A percentile compares a stretch with the other conserved stretches of the same genome.
Evolutionary conservation across 805 yeast genomes (phyloP).

Genomic region (Saturnispora mendoncae): DNA sequence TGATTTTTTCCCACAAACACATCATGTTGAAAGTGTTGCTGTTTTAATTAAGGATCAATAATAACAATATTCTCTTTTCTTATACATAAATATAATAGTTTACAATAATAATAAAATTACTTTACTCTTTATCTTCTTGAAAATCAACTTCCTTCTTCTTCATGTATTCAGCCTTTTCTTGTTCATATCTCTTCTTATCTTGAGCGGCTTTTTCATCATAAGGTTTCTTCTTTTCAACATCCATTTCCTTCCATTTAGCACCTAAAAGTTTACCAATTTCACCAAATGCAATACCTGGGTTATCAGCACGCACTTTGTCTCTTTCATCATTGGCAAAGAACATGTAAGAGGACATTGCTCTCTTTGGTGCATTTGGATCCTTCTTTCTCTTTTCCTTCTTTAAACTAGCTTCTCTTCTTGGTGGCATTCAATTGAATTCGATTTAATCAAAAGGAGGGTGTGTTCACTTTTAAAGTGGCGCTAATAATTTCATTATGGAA

Average conservation of each 20-base stretch:
- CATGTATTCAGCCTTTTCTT: conserved; percentile 82
- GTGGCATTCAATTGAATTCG: conserved; percentile 14
- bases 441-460: too few species aligned
- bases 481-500: background rate
- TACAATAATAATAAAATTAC: conserved; percentile 3
- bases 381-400: conserved; percentile 32
- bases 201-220: conserved; percentile 89
- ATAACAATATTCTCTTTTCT: background rate
- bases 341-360: conserved; percentile 97
- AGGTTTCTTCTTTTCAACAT: conserved; percentile 75
- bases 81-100: background rate
- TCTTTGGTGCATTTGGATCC: conserved; percentile 98
- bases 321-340: conserved; percentile 97
- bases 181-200: conserved; percentile 96
- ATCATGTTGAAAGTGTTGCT: conserved; percentile 50
- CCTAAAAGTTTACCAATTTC: conserved; percentile 94
- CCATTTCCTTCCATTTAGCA: conserved; percentile 91
- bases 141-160: conserved; percentile 20
- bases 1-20: conserved; percentile 76
- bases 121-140: conserved; percentile 9
- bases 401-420: conserved; percentile 13
- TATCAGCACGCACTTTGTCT: conserved; percentile 89
- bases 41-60: conserved; percentile 23
- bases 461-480: background rate
- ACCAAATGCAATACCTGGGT: conserved; percentile 93